These are phyloP conservation scores for Uronychia setigera DNA, from an alignment of 73 alveolate species.

Conservation along the genomic window DNA sequence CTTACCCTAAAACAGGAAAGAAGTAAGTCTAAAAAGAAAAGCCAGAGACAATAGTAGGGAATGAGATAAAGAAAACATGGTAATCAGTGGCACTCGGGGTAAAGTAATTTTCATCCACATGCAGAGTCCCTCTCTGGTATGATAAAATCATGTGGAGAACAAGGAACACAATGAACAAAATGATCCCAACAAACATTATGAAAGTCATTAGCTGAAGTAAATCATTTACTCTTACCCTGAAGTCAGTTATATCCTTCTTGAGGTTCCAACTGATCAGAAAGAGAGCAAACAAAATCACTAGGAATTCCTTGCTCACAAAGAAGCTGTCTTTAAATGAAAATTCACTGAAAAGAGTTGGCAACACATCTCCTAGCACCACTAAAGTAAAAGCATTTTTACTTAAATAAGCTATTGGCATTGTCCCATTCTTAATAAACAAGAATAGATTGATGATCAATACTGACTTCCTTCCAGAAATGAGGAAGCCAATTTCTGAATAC, in stretches of 20 bases:
- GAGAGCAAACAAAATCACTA: background rate
- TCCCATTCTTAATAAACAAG: conserved; percentile 3
- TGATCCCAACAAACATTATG: background rate
- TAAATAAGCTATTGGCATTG: conserved; percentile 20
- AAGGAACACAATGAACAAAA: background rate
- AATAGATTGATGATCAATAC: conserved; percentile 15
- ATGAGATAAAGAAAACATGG: background rate
- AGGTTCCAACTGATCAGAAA: background rate
- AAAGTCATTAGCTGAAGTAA: background rate
- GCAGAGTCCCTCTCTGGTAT: background rate
- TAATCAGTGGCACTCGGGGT: background rate
- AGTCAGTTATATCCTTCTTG: conserved; percentile 23
- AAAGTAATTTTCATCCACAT: background rate
- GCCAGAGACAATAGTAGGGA: background rate
- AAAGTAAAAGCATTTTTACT: background rate
- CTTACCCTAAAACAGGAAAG: conserved; percentile 6
- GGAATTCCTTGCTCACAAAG: background rate
- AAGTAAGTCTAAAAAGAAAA: background rate
- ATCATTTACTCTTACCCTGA: background rate
- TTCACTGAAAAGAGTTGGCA: background rate
- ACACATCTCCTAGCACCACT: conserved; percentile 1
- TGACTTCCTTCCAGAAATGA: conserved; percentile 5
- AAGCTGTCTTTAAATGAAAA: background rate
- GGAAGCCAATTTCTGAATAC: conserved; percentile 16
- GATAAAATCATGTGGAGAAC: background rate